Percentiles rank a stretch among this genome's conserved stretches.
phyloP scores from a whole-genome alignment of 176 grass and related monocot genomes.

The Cenchrus fungigraminus region DNA sequence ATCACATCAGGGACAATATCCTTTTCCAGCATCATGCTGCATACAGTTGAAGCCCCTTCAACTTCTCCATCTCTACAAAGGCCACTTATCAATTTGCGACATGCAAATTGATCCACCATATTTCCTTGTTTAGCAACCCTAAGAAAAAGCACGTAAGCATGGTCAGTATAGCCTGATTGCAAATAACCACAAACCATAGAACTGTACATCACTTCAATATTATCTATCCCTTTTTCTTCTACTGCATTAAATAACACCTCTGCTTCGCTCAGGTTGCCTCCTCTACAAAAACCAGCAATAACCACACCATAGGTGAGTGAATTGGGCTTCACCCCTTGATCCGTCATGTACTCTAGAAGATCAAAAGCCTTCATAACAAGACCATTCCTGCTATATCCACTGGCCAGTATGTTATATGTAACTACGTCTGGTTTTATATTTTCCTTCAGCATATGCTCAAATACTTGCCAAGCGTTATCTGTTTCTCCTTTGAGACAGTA shows the following conservation, averaged over 20 bases:
- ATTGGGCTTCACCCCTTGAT: constrained; percentile 66
- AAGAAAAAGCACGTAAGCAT: constrained; percentile 68
- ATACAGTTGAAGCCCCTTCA: constrained; percentile 58
- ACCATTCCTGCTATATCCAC: constrained; percentile 64
- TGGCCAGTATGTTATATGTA: constrained; percentile 71
- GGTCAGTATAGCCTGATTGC: constrained; percentile 50
- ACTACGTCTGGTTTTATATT: constrained; percentile 70
- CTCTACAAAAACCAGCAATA: constrained; percentile 78
- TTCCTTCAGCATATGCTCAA: constrained; percentile 67
- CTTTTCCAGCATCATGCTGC: constrained; percentile 64
- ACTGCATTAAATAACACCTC: constrained; percentile 65
- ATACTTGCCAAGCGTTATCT: constrained; percentile 56
- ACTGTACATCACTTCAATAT: constrained; percentile 62
- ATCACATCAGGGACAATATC: constrained; percentile 59
- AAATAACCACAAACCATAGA: constrained; percentile 91
- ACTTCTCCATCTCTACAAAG: constrained; percentile 71
- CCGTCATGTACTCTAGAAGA: constrained; percentile 71
- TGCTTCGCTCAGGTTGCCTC: constrained; percentile 65
- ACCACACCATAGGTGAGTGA: constrained; percentile 50
- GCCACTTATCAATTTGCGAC: constrained; percentile 51
- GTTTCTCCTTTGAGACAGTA: constrained; percentile 73
- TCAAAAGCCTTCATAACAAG: constrained; percentile 62
- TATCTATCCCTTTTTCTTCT: constrained; percentile 49
- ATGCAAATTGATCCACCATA: constrained; percentile 56
- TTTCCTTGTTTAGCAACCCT: constrained; percentile 64